Conservation (phyloP, 257 asterid genomes). For the Primulina huaijiensis region DNA sequence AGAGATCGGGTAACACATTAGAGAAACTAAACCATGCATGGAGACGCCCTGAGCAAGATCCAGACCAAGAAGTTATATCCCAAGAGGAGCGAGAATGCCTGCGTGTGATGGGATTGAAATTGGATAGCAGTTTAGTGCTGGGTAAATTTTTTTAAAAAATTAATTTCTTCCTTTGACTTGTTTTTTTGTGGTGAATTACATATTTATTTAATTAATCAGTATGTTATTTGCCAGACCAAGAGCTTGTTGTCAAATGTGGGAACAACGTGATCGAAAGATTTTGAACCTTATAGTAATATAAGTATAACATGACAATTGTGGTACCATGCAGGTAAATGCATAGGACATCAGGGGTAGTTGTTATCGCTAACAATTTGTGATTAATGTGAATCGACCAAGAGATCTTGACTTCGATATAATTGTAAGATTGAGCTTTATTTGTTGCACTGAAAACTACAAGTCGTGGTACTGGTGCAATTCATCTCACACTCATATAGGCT, state of each 20-base stretch:
- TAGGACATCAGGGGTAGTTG: background rate
- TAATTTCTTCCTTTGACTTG: conserved; percentile 7
- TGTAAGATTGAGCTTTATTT: background rate
- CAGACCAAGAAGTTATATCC: conserved; percentile 66
- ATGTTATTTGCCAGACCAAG: background rate
- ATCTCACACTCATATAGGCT: conserved; percentile 11
- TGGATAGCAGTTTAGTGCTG: conserved; percentile 64
- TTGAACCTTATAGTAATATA: background rate
- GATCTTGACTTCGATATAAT: background rate
- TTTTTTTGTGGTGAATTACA: background rate
- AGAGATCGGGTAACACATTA: conserved; percentile 48
- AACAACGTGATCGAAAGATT: background rate
- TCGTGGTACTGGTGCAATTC: no score
- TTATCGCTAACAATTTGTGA: background rate
- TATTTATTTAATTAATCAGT: conserved; percentile 5
- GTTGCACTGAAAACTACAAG: background rate
- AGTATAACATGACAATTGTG: background rate
- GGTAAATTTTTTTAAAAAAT: conserved; percentile 53
- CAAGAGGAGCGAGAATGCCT: conserved; percentile 73
- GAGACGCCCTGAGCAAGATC: conserved; percentile 48
- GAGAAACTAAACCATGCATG: conserved; percentile 49
- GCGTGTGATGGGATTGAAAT: conserved; percentile 61
- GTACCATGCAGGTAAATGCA: background rate
- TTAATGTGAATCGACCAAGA: background rate
- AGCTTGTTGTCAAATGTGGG: background rate